These are phyloP conservation scores for Azolla pinnata DNA, from an alignment of 75 land plant genomes.

Conservation along the genomic window DNA sequence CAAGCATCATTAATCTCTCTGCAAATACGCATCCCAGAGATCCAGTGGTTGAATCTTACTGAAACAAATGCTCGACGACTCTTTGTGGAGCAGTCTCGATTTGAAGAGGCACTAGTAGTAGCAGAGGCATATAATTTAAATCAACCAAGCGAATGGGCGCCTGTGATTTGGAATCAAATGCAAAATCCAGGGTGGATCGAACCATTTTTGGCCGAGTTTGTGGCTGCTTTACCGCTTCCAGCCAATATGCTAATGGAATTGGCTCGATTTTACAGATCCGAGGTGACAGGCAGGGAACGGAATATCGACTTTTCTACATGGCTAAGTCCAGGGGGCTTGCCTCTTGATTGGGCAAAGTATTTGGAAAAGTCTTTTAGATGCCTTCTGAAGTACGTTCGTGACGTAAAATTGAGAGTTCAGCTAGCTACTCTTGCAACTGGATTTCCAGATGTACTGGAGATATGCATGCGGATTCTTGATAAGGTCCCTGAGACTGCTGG, in stretches of 20 bases:
- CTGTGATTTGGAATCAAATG: slow-evolving; percentile 90
- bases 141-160: slow-evolving; percentile 87
- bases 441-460: slow-evolving; percentile 59
- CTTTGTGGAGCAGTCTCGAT: slow-evolving; percentile 80
- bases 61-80: slow-evolving; percentile 79
- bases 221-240: slow-evolving; percentile 72
- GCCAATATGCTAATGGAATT: slow-evolving; percentile 68
- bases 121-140: slow-evolving; percentile 87
- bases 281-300: slow-evolving; percentile 76
- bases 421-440: slow-evolving; percentile 77
- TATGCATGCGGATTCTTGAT: slow-evolving; percentile 60
- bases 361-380: slow-evolving; percentile 73
- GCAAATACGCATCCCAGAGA: slow-evolving; percentile 87
- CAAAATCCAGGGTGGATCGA: slow-evolving; percentile 68
- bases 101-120: slow-evolving; percentile 90
- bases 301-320: slow-evolving; percentile 78
- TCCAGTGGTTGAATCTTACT: slow-evolving; percentile 55
- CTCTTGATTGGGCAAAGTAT: slow-evolving; percentile 63
- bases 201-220: slow-evolving; percentile 79
- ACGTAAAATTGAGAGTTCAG: slow-evolving; percentile 58
- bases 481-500: slow-evolving; percentile 88
- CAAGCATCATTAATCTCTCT: slow-evolving; percentile 83
- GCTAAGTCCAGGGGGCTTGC: slow-evolving; percentile 77
- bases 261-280: slow-evolving; percentile 69
- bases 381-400: slow-evolving; percentile 65